Percentiles rank a stretch among this genome's conserved stretches.
Conservation (phyloP, 1,284 basidiomycete species). For the Exobasidium rhododendri region DNA sequence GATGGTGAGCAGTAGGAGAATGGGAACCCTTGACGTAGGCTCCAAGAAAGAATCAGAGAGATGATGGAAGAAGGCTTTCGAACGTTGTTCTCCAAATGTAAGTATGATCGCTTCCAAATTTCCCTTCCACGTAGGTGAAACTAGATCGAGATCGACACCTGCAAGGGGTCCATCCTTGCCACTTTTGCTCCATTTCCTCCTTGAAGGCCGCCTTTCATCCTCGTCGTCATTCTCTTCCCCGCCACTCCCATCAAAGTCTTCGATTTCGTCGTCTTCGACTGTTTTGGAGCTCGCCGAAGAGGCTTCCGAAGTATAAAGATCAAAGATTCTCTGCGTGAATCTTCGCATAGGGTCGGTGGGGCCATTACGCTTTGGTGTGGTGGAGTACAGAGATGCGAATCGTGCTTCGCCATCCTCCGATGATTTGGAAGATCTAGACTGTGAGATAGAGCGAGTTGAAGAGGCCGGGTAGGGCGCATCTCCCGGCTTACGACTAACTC, state of each 20-base stretch:
- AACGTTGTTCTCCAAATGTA: slow-evolving; percentile 36
- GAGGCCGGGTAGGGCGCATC: slow-evolving; percentile 29
- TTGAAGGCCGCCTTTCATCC: neutral
- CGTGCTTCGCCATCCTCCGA: neutral
- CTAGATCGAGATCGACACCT: slow-evolving; percentile 8
- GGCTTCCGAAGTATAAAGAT: slow-evolving; percentile 44
- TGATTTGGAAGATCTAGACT: neutral
- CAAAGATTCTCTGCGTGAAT: slow-evolving; percentile 42
- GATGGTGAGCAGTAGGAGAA: slow-evolving; percentile 45
- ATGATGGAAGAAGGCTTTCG: slow-evolving; percentile 50
- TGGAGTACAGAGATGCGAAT: neutral
- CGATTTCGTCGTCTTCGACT: slow-evolving; percentile 13
- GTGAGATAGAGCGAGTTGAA: slow-evolving; percentile 8
- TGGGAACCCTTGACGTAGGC: slow-evolving; percentile 27
- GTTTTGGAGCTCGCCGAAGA: slow-evolving; percentile 14
- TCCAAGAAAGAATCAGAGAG: slow-evolving; percentile 36
- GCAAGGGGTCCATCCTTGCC: neutral
- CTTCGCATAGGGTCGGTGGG: slow-evolving; percentile 28
- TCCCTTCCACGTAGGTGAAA: slow-evolving; percentile 31
- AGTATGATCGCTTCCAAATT: slow-evolving; percentile 43
- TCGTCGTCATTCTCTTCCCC: slow-evolving; percentile 8
- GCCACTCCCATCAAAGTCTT: slow-evolving; percentile 5
- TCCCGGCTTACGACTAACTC: slow-evolving; percentile 15
- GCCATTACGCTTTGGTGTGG: neutral
- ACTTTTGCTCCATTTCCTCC: neutral